Evolutionary conservation across 2,329 filamentous ascomycete species (phyloP), one percentile per base, ranked within the genome.

Genomic region (Neoascochyta sp.): DNA sequence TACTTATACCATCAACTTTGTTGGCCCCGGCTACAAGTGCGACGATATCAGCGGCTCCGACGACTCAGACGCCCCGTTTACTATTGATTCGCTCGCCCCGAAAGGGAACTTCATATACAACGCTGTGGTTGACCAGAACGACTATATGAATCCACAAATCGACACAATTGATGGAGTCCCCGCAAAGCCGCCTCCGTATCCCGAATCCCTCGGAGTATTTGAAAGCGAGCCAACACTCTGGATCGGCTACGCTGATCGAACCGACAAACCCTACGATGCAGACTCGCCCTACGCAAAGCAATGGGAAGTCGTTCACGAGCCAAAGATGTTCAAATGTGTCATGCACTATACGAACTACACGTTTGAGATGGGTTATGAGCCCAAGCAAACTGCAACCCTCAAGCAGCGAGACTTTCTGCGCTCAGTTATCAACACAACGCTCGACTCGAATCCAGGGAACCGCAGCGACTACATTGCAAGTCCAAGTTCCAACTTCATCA

Each of bases 11-110:
- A 52, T 63, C 29, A 50, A 38, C 6, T 62, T 64, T 27, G 11
- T 49, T 19, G 61, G 50, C 9, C 61, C 59, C 5, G 61, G 60
- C 4, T 64, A 64, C 38, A 57, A 60, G 27, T 63, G 61, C 27
- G 50, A 56, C 8, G 47, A 62, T 12, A 39, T 54, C 22, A 45
- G 26, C 6, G 25, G 49, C 11, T 25, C 39, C 7, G 27, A 40
- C 4, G 25, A 27, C 9, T 27, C 30, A 1, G 38, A 47, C 10
- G 35, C 50, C 4, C 56, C 60, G 0, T 60, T 63, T 34, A 50
- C 51, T n/a, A 31, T 53, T 3, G 49, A 40, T 12, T 21, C 39
- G n/a, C 39, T 63, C 4, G 57, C 59, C 2, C 61, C 61, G 1
- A 18, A 52, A 23, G 60, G 59, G 12, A 42, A 51, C 16, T 45